Evolutionary conservation across 805 yeast species (phyloP), one percentile per base, ranked within the genome.

Genomic region (Monosporozyma aquatica): DNA sequence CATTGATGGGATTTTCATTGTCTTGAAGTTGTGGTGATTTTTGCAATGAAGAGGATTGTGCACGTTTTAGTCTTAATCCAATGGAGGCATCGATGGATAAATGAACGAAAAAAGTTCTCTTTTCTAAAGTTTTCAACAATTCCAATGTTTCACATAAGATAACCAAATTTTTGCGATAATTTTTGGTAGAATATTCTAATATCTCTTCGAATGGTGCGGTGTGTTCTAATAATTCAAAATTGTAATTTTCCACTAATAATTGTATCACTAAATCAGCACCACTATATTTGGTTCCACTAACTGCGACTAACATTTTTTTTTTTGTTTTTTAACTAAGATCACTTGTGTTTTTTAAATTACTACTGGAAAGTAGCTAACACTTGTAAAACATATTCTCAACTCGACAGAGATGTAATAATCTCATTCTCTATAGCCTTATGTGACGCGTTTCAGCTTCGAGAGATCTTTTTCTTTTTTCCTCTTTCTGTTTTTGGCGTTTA

Each of bases 81-180:
- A 77, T 51, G 1, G 95, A 84, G 0, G 95, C 86, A 52, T 85
- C 95, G 2, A 86, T 67, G 5, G 85, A 72, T 3, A 89, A 52
- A 57, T 87, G 95, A 20, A 87, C 70, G 56, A 87, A 87, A 57
- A 85, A 89, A 0, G 97, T 96, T 43, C 95, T 65, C 47, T 80
- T 77, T 26, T 72, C 66, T 5, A 83, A 60, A 20, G 60, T 63
- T 2, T 68, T 65, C 21, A 82, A 66, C 39, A 71, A 57, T 4
- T 59, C 62, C 11, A 70, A 48, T 18, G 66, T 66, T 2, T 62
- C 59, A 43, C 75, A 74, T 0, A 74, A 59, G 3, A 82, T 55
- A 2, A 85, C 94, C 52, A 66, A 78, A 51, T 81, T 66, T 11
- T 70, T 62, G 18, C 69, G 64, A 87, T 95, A 89, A 43, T 78